Percentiles rank a stretch among this genome's conserved stretches.
These are phyloP conservation scores for Phytophthora idaei DNA, from an alignment of 352 stramenopile genomes.

Conservation along the genomic window DNA sequence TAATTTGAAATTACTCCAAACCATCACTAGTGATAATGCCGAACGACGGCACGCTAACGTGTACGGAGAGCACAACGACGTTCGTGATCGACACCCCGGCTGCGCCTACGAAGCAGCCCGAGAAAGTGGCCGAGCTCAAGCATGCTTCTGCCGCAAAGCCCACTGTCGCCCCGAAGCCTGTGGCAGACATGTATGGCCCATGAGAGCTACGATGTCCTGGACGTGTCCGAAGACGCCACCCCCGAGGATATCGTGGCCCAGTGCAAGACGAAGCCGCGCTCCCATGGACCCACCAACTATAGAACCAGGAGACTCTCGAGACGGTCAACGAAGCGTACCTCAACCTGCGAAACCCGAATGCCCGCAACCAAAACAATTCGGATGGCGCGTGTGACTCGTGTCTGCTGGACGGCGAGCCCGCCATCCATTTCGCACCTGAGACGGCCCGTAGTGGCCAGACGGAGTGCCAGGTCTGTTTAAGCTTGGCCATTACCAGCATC, in stretches of 20 bases:
- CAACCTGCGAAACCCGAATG: slow-evolving; percentile 67
- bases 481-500: slow-evolving; percentile 78
- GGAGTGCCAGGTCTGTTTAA: slow-evolving; percentile 91
- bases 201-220: slow-evolving; percentile 71
- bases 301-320: slow-evolving; percentile 73
- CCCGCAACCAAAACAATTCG: slow-evolving; percentile 64
- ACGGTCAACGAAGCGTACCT: slow-evolving; percentile 83
- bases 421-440: slow-evolving; percentile 65
- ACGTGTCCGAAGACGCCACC: slow-evolving; percentile 66
- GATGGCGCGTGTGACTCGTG: slow-evolving; percentile 64
- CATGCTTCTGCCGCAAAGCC: slow-evolving; percentile 2
- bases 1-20: too few relatives aligned
- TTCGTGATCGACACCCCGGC: not conserved
- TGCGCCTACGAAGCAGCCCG: slow-evolving; percentile 26
- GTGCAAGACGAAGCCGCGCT: slow-evolving; percentile 74
- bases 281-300: slow-evolving; percentile 66
- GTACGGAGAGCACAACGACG: too few relatives aligned
- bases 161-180: slow-evolving; percentile 4
- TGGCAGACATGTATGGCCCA: slow-evolving; percentile 30
- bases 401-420: slow-evolving; percentile 33
- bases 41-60: too few relatives aligned
- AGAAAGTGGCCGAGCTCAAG: not conserved
- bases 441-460: slow-evolving; percentile 83
- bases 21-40: too few relatives aligned
- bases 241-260: slow-evolving; percentile 78